A percentile compares a stretch with the other conserved stretches of the same genome.
phyloP scores from a whole-genome alignment of 352 stramenopile genomes.

The Saprolegnia parasitica region DNA sequence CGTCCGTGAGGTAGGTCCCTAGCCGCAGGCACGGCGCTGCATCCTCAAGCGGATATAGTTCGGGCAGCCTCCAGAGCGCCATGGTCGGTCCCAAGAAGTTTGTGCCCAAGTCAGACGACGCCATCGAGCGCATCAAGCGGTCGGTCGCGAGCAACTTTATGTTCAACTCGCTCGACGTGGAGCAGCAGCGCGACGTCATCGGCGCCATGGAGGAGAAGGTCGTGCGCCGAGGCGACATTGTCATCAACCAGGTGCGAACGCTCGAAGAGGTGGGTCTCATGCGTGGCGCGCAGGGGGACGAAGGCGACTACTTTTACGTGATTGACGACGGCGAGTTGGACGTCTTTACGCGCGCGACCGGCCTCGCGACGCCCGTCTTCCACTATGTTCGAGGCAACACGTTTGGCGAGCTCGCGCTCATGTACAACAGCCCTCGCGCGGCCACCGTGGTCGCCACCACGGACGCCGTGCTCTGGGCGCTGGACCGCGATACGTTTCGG shows the following conservation, averaged over 20 bases:
- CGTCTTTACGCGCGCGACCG: constrained; percentile 32
- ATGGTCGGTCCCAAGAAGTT: constrained; percentile 16
- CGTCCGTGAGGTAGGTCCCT: constrained; percentile 22
- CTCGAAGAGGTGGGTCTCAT: neutral
- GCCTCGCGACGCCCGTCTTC: constrained; percentile 12
- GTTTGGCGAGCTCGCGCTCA: constrained; percentile 82
- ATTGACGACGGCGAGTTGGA: constrained; percentile 53
- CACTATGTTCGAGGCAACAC: constrained; percentile 33
- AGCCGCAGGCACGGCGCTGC: neutral
- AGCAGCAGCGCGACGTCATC: constrained; percentile 24
- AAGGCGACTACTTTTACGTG: constrained; percentile 52
- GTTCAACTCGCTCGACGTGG: constrained; percentile 19
- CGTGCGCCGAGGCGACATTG: neutral
- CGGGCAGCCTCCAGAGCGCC: constrained; percentile 5
- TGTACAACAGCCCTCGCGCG: constrained; percentile 79
- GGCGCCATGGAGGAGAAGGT: constrained; percentile 23
- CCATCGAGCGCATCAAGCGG: constrained; percentile 44
- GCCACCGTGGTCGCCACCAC: constrained; percentile 67
- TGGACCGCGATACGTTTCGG: constrained; percentile 92
- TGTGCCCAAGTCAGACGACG: constrained; percentile 46
- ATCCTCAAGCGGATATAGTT: neutral
- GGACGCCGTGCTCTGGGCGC: constrained; percentile 72
- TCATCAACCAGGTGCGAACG: constrained; percentile 26
- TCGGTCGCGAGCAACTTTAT: constrained; percentile 39
- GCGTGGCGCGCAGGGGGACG: constrained; percentile 5